A percentile compares a stretch with the other conserved stretches of the same genome.
Conservation (phyloP, 371 early-diverging fungal species). For the Syncephalastrum monosporum region DNA sequence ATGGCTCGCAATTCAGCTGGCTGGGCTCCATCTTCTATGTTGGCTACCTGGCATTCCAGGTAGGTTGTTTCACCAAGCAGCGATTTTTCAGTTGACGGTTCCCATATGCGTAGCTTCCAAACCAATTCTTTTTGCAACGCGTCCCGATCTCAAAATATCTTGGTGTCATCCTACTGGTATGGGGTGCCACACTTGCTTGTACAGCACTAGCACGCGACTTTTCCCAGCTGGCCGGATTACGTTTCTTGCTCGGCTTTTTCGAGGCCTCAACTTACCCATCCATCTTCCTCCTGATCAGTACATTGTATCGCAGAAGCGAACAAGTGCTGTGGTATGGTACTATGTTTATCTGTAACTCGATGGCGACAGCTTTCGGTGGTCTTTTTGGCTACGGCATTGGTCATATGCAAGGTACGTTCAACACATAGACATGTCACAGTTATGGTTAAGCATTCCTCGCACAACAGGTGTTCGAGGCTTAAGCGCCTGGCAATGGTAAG, state of each 20-base stretch:
- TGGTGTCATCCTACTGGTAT: slow-evolving; percentile 21
- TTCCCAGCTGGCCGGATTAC: slow-evolving; percentile 27
- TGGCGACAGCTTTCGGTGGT: slow-evolving; percentile 21
- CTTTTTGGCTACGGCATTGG: slow-evolving; percentile 30
- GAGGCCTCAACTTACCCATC: slow-evolving; percentile 32
- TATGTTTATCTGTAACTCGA: slow-evolving; percentile 31
- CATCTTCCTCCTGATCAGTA: slow-evolving; percentile 33
- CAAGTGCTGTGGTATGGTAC: slow-evolving; percentile 28
- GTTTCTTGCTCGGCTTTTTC: slow-evolving; percentile 37
- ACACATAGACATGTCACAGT: slow-evolving; percentile 40
- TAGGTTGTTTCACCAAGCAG: no score
- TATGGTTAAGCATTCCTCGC: no score
- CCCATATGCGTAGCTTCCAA: slow-evolving; percentile 21
- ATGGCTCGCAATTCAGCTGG: slow-evolving; percentile 23
- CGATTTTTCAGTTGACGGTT: neutral
- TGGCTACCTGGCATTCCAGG: neutral
- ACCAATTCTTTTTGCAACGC: slow-evolving; percentile 31
- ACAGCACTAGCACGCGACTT: slow-evolving; percentile 25
- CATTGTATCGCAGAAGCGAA: slow-evolving; percentile 35
- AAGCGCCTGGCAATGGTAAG: slow-evolving; percentile 23
- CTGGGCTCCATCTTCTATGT: slow-evolving; percentile 28
- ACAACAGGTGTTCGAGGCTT: slow-evolving; percentile 8
- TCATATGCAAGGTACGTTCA: slow-evolving; percentile 21
- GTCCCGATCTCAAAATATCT: slow-evolving; percentile 30
- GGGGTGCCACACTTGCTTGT: slow-evolving; percentile 26